These are phyloP conservation scores for Rhizopus delemar DNA, from an alignment of 371 early-diverging fungal genomes.

Conservation along the genomic window DNA sequence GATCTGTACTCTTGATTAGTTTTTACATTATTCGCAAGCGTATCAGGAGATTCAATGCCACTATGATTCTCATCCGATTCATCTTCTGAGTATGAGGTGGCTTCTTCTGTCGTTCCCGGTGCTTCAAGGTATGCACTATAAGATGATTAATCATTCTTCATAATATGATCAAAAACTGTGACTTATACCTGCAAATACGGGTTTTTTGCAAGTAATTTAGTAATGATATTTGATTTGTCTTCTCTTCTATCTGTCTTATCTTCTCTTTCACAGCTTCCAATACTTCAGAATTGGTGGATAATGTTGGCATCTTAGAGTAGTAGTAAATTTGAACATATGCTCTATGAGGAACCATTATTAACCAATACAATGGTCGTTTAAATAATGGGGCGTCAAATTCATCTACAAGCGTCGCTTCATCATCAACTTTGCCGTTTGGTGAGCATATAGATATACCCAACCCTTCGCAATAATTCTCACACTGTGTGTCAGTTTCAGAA, in stretches of 20 bases:
- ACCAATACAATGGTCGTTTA: constrained; percentile 61
- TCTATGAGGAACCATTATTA: constrained; percentile 60
- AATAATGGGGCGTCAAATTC: constrained; percentile 9
- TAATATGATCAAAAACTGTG: neutral
- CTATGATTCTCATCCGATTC: constrained; percentile 47
- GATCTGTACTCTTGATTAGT: neutral
- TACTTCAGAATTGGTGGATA: constrained; percentile 46
- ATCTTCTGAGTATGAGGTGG: constrained; percentile 30
- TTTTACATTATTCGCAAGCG: neutral
- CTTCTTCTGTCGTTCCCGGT: constrained; percentile 28
- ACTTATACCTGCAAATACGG: constrained; percentile 62
- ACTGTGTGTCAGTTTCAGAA: constrained; percentile 2
- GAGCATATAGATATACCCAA: constrained; percentile 38
- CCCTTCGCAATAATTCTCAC: constrained; percentile 41
- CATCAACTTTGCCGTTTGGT: constrained; percentile 2
- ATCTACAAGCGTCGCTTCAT: constrained; percentile 6
- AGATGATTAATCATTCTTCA: neutral
- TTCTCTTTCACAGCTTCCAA: constrained; percentile 56
- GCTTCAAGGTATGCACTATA: constrained; percentile 68
- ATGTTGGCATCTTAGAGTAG: constrained; percentile 62
- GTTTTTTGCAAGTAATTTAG: constrained; percentile 68
- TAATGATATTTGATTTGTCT: constrained; percentile 69
- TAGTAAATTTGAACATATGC: constrained; percentile 63
- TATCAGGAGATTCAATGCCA: constrained; percentile 26
- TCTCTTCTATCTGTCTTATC: constrained; percentile 55